Conservation (phyloP, 768 basidiomycete species). For the Mycena vulgaris region DNA sequence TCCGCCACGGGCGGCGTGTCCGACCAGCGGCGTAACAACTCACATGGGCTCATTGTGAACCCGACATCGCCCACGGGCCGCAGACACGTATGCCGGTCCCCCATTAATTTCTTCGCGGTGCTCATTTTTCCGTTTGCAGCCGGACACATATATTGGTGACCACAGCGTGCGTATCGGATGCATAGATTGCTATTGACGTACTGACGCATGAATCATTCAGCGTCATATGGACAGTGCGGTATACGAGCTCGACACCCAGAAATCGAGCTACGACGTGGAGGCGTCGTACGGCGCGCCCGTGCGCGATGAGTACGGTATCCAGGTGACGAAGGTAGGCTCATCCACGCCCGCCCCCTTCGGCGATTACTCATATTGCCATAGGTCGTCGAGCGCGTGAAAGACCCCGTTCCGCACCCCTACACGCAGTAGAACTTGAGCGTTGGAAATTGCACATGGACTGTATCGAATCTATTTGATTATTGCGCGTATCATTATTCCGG, state of each 20-base stretch:
- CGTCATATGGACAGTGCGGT: slow-evolving; percentile 34
- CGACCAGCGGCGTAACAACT: slow-evolving; percentile 42
- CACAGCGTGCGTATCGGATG: slow-evolving; percentile 1
- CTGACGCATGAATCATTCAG: slow-evolving; percentile 13
- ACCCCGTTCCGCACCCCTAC: slow-evolving; percentile 40
- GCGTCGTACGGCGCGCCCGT: slow-evolving; percentile 7
- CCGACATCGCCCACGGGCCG: slow-evolving; percentile 10
- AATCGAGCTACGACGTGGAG: slow-evolving; percentile 38
- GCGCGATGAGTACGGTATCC: slow-evolving; percentile 53
- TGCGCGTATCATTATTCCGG: slow-evolving; percentile 7
- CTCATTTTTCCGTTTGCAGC: slow-evolving; percentile 11
- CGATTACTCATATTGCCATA: slow-evolving; percentile 27
- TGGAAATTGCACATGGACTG: too few species aligned
- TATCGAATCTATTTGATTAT: background rate
- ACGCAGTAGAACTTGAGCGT: too few species aligned
- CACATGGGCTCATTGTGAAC: slow-evolving; percentile 27
- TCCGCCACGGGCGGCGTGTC: slow-evolving; percentile 42
- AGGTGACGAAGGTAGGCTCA: slow-evolving; percentile 55
- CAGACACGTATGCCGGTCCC: slow-evolving; percentile 23
- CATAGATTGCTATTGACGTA: too few species aligned
- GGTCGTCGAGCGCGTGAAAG: slow-evolving; percentile 56
- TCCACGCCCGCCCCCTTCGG: too few species aligned
- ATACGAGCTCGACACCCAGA: slow-evolving; percentile 52
- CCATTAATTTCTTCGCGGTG: background rate
- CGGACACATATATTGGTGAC: slow-evolving; percentile 29